Conservation (phyloP, 2,329 filamentous ascomycete species). For the Talaromyces rugulosus region DNA sequence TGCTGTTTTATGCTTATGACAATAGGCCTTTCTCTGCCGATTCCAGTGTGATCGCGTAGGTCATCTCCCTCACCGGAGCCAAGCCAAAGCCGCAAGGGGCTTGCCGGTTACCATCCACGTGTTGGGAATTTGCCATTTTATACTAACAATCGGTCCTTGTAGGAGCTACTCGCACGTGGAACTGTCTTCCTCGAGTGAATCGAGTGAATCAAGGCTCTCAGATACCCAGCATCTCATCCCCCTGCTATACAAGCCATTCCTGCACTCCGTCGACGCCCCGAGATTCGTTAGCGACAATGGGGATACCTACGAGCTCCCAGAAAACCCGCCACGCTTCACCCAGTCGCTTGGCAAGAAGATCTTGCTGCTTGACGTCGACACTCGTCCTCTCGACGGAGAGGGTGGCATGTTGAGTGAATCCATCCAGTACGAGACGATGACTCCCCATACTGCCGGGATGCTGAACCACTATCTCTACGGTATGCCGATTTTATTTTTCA, state of each 20-base stretch:
- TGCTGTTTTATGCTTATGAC: slow-evolving; percentile 10
- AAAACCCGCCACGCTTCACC: slow-evolving; percentile 9
- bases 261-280: slow-evolving; percentile 9
- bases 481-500: background rate
- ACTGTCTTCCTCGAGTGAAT: slow-evolving; percentile 3
- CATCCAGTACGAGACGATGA: slow-evolving; percentile 6
- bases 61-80: background rate
- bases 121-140: background rate
- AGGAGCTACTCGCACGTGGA: slow-evolving; percentile 8
- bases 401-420: slow-evolving; percentile 11
- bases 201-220: background rate
- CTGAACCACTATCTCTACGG: slow-evolving; percentile 12
- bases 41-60: slow-evolving; percentile 9
- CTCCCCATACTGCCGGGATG: slow-evolving; percentile 12
- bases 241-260: slow-evolving; percentile 11
- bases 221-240: slow-evolving; percentile 7
- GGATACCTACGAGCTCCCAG: slow-evolving; percentile 5
- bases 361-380: slow-evolving; percentile 12
- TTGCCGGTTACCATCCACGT: background rate
- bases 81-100: background rate
- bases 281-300: slow-evolving; percentile 10
- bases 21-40: slow-evolving; percentile 2
- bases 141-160: background rate
- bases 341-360: slow-evolving; percentile 10
- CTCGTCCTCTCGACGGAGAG: slow-evolving; percentile 6